Base-by-base conservation (phyloP, 805 yeast genomes). In the Zygosaccharomyces siamensis region DNA sequence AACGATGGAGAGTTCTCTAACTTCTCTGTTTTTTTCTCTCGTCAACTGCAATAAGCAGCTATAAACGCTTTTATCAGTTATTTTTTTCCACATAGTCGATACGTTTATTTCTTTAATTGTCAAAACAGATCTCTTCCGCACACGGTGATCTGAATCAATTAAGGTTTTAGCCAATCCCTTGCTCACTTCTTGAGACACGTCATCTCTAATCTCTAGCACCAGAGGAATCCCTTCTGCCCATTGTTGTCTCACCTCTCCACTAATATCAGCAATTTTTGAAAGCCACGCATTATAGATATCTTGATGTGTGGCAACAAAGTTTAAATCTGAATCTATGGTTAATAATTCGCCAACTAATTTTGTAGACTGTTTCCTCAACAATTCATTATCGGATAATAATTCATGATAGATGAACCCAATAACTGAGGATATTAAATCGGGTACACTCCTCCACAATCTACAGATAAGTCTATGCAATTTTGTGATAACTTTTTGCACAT, bases 331-430 rank as follows among this genome's bases (percentile, higher is more conserved):
- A 7, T 67, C 66, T 10, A 71, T 63, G 0, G 79, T 68, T 1
- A 89, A 63, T 61, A 90, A 79, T 36, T 74, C 66, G 0, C 95
- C 92, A 2, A 90, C 76, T 0, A 93, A 78, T 39, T 78, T 78
- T 0, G 95, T 85, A 0, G 96, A 89, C 46, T 84, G 65, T 0
- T 74, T 61, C 53, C 97, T 75, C 16, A 86, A 72, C 12, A 72
- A 64, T 27, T 78, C 80, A 54, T 81, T 78, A 37, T 84, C 86
- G 0, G 95, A 88, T 49, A 80, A 80, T 37, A 89, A 68, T 55
- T 89, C 95, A 58, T 86, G 89, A 55, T 86, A 87, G 3, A 89
- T 70, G 45, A 87, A 76, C 0, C 95, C 93, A 74, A 86, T 79
- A 0, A 86, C 84, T 1, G 93, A 79, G 3, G 78, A 74, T 8